Evolutionary conservation across 2,329 filamentous ascomycete genomes (phyloP).

Genomic region (Fusarium palustre): DNA sequence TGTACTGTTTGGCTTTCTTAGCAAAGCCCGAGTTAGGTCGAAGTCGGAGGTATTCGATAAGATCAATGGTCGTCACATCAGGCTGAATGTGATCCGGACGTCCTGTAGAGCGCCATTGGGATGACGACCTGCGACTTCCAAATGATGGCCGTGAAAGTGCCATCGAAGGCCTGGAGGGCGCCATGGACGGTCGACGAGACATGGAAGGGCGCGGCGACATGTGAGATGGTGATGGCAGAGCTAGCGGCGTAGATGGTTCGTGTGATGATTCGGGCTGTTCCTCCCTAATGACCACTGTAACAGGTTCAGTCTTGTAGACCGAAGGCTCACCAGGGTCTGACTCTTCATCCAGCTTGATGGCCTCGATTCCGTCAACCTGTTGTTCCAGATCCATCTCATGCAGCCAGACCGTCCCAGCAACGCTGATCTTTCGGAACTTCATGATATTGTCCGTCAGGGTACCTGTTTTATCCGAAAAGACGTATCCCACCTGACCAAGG

Average conservation of each 20-base stretch:
- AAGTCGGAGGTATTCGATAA: conserved; percentile 80
- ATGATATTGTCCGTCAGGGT: conserved; percentile 95
- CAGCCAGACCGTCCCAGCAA: conserved; percentile 89
- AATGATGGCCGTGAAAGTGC: conserved; percentile 48
- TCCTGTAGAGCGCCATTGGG: conserved; percentile 62
- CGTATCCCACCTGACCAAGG: conserved; percentile 87
- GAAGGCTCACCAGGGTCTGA: conserved; percentile 45
- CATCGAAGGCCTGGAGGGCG: conserved; percentile 46
- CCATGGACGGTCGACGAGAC: conserved; percentile 45
- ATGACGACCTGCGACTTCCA: conserved; percentile 58
- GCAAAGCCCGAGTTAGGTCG: conserved; percentile 83
- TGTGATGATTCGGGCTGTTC: conserved; percentile 35
- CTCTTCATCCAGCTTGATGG: conserved; percentile 34
- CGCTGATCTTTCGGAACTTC: conserved; percentile 93
- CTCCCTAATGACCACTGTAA: conserved; percentile 50
- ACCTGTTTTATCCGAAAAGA: conserved; percentile 95
- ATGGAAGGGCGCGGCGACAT: conserved; percentile 43
- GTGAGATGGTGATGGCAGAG: conserved; percentile 48
- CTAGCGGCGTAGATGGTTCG: conserved; percentile 20
- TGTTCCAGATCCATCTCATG: conserved; percentile 78
- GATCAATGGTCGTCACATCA: conserved; percentile 74
- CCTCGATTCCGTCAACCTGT: conserved; percentile 43
- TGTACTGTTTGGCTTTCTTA: conserved; percentile 81
- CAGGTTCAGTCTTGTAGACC: conserved; percentile 46
- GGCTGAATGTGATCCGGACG: conserved; percentile 64